Conservation (phyloP, 495 filamentous ascomycete species). For the Penicillium salamii region DNA sequence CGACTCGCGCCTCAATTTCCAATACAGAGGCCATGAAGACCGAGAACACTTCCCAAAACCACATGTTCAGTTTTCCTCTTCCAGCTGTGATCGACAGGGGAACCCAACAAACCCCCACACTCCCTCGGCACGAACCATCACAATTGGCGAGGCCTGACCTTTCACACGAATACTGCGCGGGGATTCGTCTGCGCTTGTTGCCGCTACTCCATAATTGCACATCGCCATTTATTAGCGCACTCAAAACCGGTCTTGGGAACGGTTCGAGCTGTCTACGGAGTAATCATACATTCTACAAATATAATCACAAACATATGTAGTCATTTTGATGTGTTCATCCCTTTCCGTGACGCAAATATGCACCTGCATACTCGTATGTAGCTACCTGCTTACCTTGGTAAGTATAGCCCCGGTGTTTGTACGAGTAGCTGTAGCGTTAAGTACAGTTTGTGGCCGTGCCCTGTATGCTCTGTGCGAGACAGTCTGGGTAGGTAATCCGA, state of each 20-base stretch:
- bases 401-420: neutral
- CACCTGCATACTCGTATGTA: neutral
- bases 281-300: neutral
- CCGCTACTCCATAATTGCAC: neutral
- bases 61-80: constrained; percentile 7
- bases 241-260: neutral
- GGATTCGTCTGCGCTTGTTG: neutral
- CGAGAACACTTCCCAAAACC: neutral
- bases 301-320: neutral
- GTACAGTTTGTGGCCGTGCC: neutral
- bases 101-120: constrained; percentile 9
- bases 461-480: neutral
- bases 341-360: constrained; percentile 3
- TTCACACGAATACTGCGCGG: neutral
- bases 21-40: neutral
- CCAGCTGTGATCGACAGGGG: constrained; percentile 24
- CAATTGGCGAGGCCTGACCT: neutral
- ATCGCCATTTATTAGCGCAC: constrained; percentile 3
- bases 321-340: neutral
- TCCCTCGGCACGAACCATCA: constrained; percentile 1
- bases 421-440: neutral
- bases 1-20: neutral
- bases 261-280: neutral
- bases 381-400: neutral
- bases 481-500: constrained; percentile 2